Evolutionary conservation across 345 rosid genomes (phyloP).

Genomic region (Citrus sp.): DNA sequence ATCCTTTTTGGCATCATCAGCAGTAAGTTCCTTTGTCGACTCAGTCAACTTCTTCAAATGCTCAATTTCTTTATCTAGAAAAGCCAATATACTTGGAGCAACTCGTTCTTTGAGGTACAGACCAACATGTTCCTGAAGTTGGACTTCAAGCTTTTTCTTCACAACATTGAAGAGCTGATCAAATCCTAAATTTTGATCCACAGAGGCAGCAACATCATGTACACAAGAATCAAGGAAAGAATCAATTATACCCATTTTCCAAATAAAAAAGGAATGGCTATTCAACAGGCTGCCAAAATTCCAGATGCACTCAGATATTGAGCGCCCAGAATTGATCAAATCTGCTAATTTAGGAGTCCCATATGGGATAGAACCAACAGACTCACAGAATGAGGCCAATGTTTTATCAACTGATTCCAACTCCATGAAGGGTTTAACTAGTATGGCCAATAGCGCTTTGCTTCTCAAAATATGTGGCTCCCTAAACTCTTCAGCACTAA

Average conservation of each 20-base stretch:
- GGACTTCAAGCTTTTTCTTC: constrained; percentile 71
- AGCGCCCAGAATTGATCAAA: constrained; percentile 50
- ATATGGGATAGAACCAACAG: constrained; percentile 36
- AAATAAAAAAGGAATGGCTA: constrained; percentile 71
- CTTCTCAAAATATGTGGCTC: constrained; percentile 51
- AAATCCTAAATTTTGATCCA: constrained; percentile 76
- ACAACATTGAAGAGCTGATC: constrained; percentile 76
- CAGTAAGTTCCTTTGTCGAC: constrained; percentile 33
- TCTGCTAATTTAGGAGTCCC: constrained; percentile 44
- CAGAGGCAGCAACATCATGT: constrained; percentile 64
- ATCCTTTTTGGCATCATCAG: constrained; percentile 44
- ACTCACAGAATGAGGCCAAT: constrained; percentile 41
- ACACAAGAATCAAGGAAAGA: constrained; percentile 83
- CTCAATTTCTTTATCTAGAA: constrained; percentile 61
- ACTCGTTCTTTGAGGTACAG: constrained; percentile 57
- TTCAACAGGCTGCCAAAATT: constrained; percentile 51
- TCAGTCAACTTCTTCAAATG: constrained; percentile 46
- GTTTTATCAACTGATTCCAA: constrained; percentile 57
- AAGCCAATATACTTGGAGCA: constrained; percentile 59
- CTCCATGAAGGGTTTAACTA: constrained; percentile 65
- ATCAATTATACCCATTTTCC: constrained; percentile 76
- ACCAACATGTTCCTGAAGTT: constrained; percentile 66
- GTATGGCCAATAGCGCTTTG: constrained; percentile 47
- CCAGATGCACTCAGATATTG: constrained; percentile 64
- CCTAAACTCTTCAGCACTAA: constrained; percentile 42